Evolutionary conservation across 2,329 filamentous ascomycete genomes (phyloP), one percentile per base, ranked within the genome.

Genomic region (Colletotrichum costaricense): DNA sequence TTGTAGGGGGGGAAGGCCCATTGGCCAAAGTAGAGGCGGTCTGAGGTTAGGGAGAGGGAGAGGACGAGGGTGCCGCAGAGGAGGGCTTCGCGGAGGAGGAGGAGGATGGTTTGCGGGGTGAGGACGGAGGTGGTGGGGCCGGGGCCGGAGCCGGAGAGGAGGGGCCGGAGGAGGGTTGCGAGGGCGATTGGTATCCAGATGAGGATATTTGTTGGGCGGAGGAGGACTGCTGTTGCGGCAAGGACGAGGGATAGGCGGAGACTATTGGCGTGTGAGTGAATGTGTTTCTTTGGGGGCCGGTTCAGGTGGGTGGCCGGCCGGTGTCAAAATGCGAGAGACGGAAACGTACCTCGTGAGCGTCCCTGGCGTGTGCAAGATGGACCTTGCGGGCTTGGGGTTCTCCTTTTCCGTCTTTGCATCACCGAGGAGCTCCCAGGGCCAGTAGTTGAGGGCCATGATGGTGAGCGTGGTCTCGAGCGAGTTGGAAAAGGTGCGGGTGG

Each of bases 401-500:
- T 81, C 81, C 78, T 86, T 86, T 63, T 80, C 79, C 8, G 79
- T 76, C 24, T 81, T 79, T 9, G 82, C 79, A 57, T 83, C 82
- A 54, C 84, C 81, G 49, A 92, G 86, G 82, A 94, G 88, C 70
- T 90, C 86, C 95, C 97, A 98, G 14, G 97, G 96, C 94, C 95
- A 98, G 77, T 92, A 90, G 80, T 91, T 91, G 58, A 98, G 86
- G 2, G 95, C 96, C 78, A 91, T 87, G 72, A 93, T 87, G 5
- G 96, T 98, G 77, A 99, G 84, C 0, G 93, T 94, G n/a, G 93
- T 95, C 86, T 99, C 97, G 5, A 98, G 86, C 65, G 93, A 97
- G 84, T 99, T 99, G 67, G 96, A 98, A 79, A 99, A 93, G 1
- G 97, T 98, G 59, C 97, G 90, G 0, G 95, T 96, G 1, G 95